A percentile compares a stretch with the other conserved stretches of the same genome.
Evolutionary conservation across 495 filamentous ascomycete genomes (phyloP).

Genomic region (Annulohypoxylon moriforme): DNA sequence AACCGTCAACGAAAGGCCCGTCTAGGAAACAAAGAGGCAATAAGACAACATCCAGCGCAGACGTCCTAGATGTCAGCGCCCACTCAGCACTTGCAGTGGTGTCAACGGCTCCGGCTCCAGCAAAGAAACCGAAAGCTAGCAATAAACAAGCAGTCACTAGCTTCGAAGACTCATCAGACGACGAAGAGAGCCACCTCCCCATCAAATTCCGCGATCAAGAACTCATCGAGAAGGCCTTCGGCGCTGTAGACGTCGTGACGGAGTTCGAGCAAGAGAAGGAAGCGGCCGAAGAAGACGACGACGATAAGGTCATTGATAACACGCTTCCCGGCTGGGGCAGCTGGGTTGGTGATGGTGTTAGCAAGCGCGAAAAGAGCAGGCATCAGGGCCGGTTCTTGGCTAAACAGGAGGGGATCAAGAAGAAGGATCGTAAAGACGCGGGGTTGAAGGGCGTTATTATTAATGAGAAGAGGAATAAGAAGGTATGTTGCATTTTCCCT

Average conservation of each 20-base stretch:
- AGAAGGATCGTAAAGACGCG: slow-evolving; percentile 79
- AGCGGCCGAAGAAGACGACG: slow-evolving; percentile 78
- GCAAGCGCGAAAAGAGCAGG: slow-evolving; percentile 67
- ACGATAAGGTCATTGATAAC: slow-evolving; percentile 84
- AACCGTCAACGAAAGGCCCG: slow-evolving; percentile 29
- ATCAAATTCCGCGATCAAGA: slow-evolving; percentile 81
- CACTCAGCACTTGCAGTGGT: slow-evolving; percentile 47
- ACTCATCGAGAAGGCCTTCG: slow-evolving; percentile 86
- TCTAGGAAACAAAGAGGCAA: slow-evolving; percentile 45
- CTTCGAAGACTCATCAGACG: slow-evolving; percentile 63
- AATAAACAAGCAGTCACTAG: slow-evolving; percentile 43
- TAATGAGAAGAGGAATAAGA: slow-evolving; percentile 89
- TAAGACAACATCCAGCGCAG: slow-evolving; percentile 36
- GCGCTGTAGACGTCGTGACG: slow-evolving; percentile 85
- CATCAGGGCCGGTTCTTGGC: slow-evolving; percentile 70
- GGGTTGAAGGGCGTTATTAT: slow-evolving; percentile 88
- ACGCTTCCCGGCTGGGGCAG: slow-evolving; percentile 92
- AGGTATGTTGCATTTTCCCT: slow-evolving; percentile 68
- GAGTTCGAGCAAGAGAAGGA: slow-evolving; percentile 87
- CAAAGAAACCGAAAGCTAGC: slow-evolving; percentile 40
- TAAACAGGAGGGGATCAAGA: slow-evolving; percentile 81
- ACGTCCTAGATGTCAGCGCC: slow-evolving; percentile 42
- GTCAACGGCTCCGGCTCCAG: slow-evolving; percentile 9
- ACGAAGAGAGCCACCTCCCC: slow-evolving; percentile 66
- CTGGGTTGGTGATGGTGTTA: slow-evolving; percentile 84